These are phyloP conservation scores for Fragaria ananassa DNA, from an alignment of 306 rosid genomes.

Conservation along the genomic window DNA sequence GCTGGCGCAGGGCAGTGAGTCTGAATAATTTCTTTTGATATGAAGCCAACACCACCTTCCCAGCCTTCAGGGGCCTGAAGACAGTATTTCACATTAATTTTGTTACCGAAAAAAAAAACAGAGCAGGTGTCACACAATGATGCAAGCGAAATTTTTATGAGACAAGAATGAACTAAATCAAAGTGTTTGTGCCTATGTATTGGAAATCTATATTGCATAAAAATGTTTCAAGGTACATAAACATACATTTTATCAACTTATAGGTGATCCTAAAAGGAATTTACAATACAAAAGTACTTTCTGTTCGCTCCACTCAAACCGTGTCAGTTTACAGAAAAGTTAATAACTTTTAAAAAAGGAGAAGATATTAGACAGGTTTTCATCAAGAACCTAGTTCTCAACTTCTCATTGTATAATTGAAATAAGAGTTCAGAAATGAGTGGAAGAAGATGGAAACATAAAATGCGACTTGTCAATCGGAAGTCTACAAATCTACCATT, in stretches of 20 bases:
- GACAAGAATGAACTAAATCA: neutral
- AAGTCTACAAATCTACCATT: neutral
- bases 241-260: neutral
- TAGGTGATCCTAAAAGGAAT: neutral
- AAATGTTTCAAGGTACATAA: neutral
- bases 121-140: neutral
- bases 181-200: neutral
- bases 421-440: neutral
- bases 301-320: neutral
- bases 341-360: neutral
- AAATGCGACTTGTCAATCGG: neutral
- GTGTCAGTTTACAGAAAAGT: neutral
- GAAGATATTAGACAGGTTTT: neutral
- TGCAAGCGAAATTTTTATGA: neutral
- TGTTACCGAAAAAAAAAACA: neutral
- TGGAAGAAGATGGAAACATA: neutral
- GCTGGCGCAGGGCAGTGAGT: constrained; percentile 48
- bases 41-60: constrained; percentile 53
- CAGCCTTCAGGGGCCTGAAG: constrained; percentile 51
- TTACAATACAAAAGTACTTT: neutral
- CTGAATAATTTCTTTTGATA: constrained; percentile 46
- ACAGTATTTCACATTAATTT: constrained; percentile 3
- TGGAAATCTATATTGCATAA: neutral
- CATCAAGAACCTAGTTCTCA: neutral
- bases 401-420: neutral